Evolutionary conservation across 441 rosid genomes (phyloP).

Genomic region (Capsella rubella): DNA sequence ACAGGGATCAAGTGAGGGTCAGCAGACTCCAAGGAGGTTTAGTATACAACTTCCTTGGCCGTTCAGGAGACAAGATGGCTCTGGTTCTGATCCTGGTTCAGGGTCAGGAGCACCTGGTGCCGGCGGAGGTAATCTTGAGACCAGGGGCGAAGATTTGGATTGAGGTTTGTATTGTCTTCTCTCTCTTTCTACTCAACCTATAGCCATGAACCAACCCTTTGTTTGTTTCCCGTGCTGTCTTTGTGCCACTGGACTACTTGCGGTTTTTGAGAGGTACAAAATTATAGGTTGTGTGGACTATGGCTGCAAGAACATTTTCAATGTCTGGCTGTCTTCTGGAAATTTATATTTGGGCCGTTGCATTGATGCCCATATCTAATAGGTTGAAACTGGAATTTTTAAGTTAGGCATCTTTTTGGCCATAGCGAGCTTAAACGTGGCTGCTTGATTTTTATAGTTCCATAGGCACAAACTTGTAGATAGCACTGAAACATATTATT

Average conservation of each 20-base stretch:
- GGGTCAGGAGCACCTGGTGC: slow-evolving; percentile 41
- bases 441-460: not conserved
- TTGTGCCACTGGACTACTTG: slow-evolving; percentile 11
- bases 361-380: not conserved
- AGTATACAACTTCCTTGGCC: slow-evolving; percentile 72
- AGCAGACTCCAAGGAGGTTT: slow-evolving; percentile 56
- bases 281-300: not conserved
- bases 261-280: not conserved
- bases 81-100: slow-evolving; percentile 47
- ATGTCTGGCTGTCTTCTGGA: slow-evolving; percentile 12
- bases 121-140: slow-evolving; percentile 35
- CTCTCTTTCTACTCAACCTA: not conserved
- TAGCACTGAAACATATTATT: not conserved
- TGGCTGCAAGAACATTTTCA: slow-evolving; percentile 19
- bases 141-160: slow-evolving; percentile 61
- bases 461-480: slow-evolving; percentile 18
- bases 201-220: not conserved
- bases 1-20: slow-evolving; percentile 30
- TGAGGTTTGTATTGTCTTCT: slow-evolving; percentile 40
- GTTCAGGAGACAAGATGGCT: slow-evolving; percentile 50
- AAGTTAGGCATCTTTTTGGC: slow-evolving; percentile 21
- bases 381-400: slow-evolving; percentile 11
- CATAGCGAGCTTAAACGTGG: not conserved
- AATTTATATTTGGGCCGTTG: not conserved
- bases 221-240: not conserved